A percentile compares a stretch with the other conserved stretches of the same genome.
Conservation (phyloP, 2,329 filamentous ascomycete species). For the Septoria linicola region DNA sequence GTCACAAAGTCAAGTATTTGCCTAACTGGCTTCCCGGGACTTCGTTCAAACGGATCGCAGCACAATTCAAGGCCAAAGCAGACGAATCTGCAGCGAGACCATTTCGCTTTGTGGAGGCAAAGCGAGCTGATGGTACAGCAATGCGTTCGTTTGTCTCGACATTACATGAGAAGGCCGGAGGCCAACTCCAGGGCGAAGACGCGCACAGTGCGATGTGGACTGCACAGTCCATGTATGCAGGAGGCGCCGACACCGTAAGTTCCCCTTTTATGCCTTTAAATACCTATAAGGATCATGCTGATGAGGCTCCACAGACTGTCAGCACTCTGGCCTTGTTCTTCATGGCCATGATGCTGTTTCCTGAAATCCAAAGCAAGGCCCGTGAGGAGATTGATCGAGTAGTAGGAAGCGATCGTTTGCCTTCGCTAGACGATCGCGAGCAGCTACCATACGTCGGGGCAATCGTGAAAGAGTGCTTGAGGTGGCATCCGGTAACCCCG, state of each 20-base stretch:
- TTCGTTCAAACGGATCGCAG: conserved; percentile 46
- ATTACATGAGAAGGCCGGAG: conserved; percentile 38
- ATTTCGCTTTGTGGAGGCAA: conserved; percentile 46
- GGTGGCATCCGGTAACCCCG: conserved; percentile 37
- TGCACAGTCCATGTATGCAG: conserved; percentile 44
- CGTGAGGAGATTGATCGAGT: conserved; percentile 37
- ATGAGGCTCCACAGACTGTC: conserved; percentile 5
- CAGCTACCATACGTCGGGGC: conserved; percentile 37
- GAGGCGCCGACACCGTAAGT: conserved; percentile 42
- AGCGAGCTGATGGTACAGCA: conserved; percentile 32
- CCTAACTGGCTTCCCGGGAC: conserved; percentile 50
- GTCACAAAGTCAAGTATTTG: conserved; percentile 39
- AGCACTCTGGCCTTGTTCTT: conserved; percentile 38
- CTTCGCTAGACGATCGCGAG: conserved; percentile 32
- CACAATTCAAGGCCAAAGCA: conserved; percentile 39
- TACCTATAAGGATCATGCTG: background rate
- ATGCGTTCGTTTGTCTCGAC: conserved; percentile 44
- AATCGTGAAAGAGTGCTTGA: conserved; percentile 39
- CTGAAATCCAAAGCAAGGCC: conserved; percentile 35
- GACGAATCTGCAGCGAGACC: conserved; percentile 41
- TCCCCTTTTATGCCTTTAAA: no score
- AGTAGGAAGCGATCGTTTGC: conserved; percentile 34
- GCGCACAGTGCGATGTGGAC: conserved; percentile 44
- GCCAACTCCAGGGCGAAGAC: conserved; percentile 32
- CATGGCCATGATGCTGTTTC: conserved; percentile 34